A percentile compares a stretch with the other conserved stretches of the same genome.
These are phyloP conservation scores for Colletotrichum sp. DNA, from an alignment of 2,329 filamentous ascomycete species.

Conservation along the genomic window DNA sequence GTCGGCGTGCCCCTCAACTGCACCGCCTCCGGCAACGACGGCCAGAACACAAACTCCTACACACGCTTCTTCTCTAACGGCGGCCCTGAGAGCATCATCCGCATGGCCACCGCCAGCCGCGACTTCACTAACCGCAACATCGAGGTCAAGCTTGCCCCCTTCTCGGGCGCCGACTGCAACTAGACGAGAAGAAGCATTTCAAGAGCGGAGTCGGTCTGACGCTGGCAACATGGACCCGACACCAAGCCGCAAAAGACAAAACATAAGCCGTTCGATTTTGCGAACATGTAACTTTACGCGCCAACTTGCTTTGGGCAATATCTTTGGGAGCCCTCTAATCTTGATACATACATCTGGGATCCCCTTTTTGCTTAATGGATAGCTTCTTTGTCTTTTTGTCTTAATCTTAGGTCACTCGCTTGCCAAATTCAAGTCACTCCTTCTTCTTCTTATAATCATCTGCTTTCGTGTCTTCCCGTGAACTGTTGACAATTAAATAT, in stretches of 20 bases:
- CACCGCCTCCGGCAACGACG: conserved; percentile 8
- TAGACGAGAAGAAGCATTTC: neutral
- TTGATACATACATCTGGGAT: neutral
- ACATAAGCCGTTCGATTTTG: neutral
- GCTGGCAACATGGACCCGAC: neutral
- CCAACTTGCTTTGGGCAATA: neutral
- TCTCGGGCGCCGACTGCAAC: neutral
- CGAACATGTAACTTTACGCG: neutral
- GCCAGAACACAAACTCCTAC: neutral
- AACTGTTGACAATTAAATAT: neutral
- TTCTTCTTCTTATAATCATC: neutral
- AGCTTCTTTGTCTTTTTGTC: neutral
- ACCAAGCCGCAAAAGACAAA: neutral
- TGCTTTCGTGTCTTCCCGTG: neutral
- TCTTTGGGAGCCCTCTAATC: neutral
- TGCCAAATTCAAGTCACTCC: neutral
- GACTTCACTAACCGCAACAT: neutral
- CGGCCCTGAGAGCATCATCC: neutral
- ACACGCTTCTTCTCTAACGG: neutral
- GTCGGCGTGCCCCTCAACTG: conserved; percentile 8
- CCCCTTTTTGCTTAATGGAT: neutral
- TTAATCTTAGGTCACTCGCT: neutral
- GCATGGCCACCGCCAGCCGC: neutral
- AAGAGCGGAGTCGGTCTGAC: neutral
- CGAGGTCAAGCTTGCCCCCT: neutral